phyloP scores from a whole-genome alignment of 139 green algal species.

The Pleodorina starrii region DNA sequence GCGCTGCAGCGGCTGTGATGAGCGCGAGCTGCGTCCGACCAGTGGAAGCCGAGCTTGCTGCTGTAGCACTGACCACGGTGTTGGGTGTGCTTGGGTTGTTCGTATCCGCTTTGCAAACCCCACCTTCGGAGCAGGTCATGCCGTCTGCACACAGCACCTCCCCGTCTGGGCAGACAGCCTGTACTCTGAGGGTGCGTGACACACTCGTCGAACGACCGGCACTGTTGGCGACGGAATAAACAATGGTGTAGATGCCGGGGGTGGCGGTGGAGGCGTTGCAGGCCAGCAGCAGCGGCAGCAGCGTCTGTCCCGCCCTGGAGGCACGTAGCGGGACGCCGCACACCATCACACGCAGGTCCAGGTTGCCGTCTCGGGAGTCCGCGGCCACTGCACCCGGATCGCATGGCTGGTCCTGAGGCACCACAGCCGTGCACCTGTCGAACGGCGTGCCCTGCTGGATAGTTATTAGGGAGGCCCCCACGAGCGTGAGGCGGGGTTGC shows the following conservation, averaged over 20 bases:
- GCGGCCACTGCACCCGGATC: constrained; percentile 56
- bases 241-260: constrained; percentile 51
- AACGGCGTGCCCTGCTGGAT: constrained; percentile 49
- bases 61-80: not conserved
- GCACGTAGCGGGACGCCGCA: constrained; percentile 47
- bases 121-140: constrained; percentile 21
- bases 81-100: too few species aligned
- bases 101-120: too few species aligned
- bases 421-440: constrained; percentile 49
- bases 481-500: constrained; percentile 39
- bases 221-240: constrained; percentile 37
- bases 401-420: constrained; percentile 44
- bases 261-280: constrained; percentile 41
- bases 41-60: not conserved
- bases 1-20: not conserved
- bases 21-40: not conserved
- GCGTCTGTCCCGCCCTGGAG: not conserved
- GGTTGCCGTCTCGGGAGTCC: constrained; percentile 57
- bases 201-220: not conserved
- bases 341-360: constrained; percentile 51
- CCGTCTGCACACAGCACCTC: constrained; percentile 58
- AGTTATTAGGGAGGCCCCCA: constrained; percentile 31
- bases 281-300: constrained; percentile 51
- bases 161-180: constrained; percentile 49
- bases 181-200: constrained; percentile 27